phyloP scores from a whole-genome alignment of 192 early-diverging fungal species.

The Gryganskiella cystojenkinii region DNA sequence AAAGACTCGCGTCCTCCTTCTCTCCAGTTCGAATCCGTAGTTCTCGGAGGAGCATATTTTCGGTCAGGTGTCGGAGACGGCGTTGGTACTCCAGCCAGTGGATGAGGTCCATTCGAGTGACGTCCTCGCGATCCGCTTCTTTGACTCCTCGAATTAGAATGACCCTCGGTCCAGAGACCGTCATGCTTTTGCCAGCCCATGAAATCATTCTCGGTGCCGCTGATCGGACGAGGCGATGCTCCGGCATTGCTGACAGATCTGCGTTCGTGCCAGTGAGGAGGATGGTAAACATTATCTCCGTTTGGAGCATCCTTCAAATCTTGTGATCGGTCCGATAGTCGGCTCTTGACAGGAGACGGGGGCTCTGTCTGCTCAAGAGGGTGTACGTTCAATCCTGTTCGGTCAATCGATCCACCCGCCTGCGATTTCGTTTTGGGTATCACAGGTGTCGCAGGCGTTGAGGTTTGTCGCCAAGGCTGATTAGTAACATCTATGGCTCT shows the following conservation, averaged over 20 bases:
- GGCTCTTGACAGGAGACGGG: neutral
- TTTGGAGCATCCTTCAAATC: neutral
- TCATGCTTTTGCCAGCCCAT: constrained; percentile 21
- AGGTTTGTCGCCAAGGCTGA: constrained; percentile 37
- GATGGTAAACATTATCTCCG: constrained; percentile 41
- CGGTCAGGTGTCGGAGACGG: no score
- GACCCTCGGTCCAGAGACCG: neutral
- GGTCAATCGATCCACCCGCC: neutral
- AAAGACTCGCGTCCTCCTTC: neutral
- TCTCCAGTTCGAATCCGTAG: neutral
- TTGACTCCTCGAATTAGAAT: constrained; percentile 3
- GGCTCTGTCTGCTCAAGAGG: neutral
- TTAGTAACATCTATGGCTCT: constrained; percentile 23
- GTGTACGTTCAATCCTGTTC: no score
- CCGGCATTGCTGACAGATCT: neutral
- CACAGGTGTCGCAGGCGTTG: neutral
- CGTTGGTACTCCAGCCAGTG: neutral
- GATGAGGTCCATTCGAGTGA: neutral
- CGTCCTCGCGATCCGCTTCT: constrained; percentile 27
- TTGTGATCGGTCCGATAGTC: constrained; percentile 2
- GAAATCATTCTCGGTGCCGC: constrained; percentile 28
- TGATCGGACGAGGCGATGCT: constrained; percentile 8
- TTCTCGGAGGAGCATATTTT: no score
- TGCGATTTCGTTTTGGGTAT: neutral
- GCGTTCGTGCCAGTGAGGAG: constrained; percentile 47